phyloP scores from a whole-genome alignment of 345 rosid genomes.

The Alliaria petiolata region DNA sequence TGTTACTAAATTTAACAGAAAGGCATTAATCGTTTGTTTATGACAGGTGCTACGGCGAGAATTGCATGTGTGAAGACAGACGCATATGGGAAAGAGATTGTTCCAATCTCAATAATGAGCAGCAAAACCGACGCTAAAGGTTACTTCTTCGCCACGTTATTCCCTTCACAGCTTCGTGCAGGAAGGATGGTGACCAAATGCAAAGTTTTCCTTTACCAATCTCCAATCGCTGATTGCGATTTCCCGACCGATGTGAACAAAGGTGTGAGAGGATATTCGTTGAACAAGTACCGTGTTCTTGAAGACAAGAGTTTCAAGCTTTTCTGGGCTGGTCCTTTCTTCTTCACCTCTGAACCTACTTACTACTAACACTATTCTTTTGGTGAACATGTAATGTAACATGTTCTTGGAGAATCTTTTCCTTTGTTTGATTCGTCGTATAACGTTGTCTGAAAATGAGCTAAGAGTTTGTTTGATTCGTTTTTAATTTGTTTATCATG shows the following conservation, averaged over 20 bases:
- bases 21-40: background rate
- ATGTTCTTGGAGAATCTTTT: constrained; percentile 9
- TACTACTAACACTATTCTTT: constrained; percentile 22
- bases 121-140: constrained; percentile 46
- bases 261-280: constrained; percentile 42
- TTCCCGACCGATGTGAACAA: constrained; percentile 47
- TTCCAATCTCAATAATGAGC: constrained; percentile 39
- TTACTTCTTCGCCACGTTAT: constrained; percentile 49
- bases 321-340: constrained; percentile 37
- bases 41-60: constrained; percentile 50
- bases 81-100: constrained; percentile 46
- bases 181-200: constrained; percentile 44
- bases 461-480: constrained; percentile 19
- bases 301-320: constrained; percentile 43
- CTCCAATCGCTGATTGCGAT: constrained; percentile 44
- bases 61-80: constrained; percentile 48
- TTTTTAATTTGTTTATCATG: constrained; percentile 3
- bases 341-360: constrained; percentile 38
- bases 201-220: constrained; percentile 46
- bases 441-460: constrained; percentile 10
- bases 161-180: constrained; percentile 27
- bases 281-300: constrained; percentile 41
- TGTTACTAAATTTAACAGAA: background rate
- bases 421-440: constrained; percentile 17
- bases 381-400: background rate